Conservation (phyloP, 192 early-diverging fungal species). For the Cetraspora pellucida region DNA sequence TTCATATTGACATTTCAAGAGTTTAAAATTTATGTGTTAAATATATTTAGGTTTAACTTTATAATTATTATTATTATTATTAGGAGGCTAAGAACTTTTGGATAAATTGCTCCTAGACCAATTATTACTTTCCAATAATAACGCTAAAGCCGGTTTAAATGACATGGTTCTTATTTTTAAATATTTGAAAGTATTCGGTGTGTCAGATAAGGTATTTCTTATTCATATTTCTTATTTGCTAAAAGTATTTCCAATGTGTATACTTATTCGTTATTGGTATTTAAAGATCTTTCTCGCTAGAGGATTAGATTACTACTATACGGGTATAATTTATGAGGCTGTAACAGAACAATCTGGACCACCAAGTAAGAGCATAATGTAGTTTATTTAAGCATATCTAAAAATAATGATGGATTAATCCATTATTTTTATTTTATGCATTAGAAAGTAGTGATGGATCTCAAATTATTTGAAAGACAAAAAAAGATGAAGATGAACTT, state of each 20-base stretch:
- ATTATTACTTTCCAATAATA: slow-evolving; percentile 63
- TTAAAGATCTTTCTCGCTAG: slow-evolving; percentile 86
- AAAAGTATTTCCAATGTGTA: background rate
- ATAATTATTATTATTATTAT: background rate
- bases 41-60: too few species aligned
- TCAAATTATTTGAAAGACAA: slow-evolving; percentile 43
- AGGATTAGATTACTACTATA: slow-evolving; percentile 99
- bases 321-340: slow-evolving; percentile 98
- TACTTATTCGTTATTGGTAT: background rate
- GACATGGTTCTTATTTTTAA: slow-evolving; percentile 87
- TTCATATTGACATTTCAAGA: background rate
- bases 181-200: slow-evolving; percentile 81
- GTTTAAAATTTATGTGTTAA: background rate
- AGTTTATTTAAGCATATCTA: background rate
- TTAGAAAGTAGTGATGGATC: slow-evolving; percentile 52
- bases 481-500: slow-evolving; percentile 57
- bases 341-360: slow-evolving; percentile 66
- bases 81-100: slow-evolving; percentile 76
- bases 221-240: background rate
- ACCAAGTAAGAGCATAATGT: slow-evolving; percentile 44
- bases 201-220: slow-evolving; percentile 55
- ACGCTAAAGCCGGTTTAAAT: slow-evolving; percentile 75
- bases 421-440: background rate
- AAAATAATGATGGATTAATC: background rate
- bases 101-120: slow-evolving; percentile 68